Evolutionary conservation across 805 yeast species (phyloP).

Genomic region (Kregervanrija delftensis): DNA sequence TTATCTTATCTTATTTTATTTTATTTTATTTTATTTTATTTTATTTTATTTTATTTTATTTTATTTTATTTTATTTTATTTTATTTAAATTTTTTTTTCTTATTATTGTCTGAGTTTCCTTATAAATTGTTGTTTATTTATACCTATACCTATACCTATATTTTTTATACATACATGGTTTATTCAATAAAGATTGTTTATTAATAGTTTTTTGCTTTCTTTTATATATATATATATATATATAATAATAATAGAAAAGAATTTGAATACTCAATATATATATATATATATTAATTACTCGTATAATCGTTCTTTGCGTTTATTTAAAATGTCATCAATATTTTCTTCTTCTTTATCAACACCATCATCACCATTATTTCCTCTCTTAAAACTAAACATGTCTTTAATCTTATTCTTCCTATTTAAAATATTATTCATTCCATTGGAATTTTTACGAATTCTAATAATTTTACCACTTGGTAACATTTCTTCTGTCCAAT

Average conservation of each 20-base stretch:
- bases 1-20: background rate
- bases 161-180: no score
- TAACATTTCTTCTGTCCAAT: constrained; percentile 48
- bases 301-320: constrained; percentile 28
- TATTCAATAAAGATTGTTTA: no score
- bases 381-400: constrained; percentile 21
- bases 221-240: no score
- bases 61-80: background rate
- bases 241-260: no score
- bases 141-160: no score
- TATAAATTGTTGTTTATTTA: no score
- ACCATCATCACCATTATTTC: constrained; percentile 8
- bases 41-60: background rate
- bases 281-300: constrained; percentile 4
- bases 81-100: no score
- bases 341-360: constrained; percentile 40
- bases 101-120: no score
- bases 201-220: no score
- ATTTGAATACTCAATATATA: no score
- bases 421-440: constrained; percentile 19
- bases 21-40: background rate
- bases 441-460: constrained; percentile 23
- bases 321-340: constrained; percentile 37
- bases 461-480: constrained; percentile 70
- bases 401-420: constrained; percentile 29